phyloP scores from a whole-genome alignment of 1,284 basidiomycete species.

The Puccinia coronata region DNA sequence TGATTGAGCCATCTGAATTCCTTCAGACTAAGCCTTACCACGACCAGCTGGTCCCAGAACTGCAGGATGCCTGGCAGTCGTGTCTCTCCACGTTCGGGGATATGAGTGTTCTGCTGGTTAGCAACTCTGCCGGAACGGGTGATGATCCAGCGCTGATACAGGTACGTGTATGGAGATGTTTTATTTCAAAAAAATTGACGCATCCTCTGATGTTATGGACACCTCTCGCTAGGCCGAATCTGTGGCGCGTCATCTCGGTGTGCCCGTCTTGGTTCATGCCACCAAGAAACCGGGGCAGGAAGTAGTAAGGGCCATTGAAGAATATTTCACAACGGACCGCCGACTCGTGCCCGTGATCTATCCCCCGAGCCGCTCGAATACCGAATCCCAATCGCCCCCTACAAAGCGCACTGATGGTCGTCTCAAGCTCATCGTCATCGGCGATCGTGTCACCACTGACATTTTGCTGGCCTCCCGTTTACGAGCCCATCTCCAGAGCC shows the following conservation, averaged over 20 bases:
- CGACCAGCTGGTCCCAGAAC: conserved; percentile 26
- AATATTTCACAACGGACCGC: conserved; percentile 11
- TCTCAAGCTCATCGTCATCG: conserved; percentile 32
- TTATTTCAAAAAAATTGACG: not conserved
- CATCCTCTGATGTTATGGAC: not conserved
- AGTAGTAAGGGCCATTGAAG: conserved; percentile 15
- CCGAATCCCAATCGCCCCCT: not conserved
- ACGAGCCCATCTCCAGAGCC: not conserved
- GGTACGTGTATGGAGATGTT: not conserved
- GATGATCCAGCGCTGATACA: conserved; percentile 29
- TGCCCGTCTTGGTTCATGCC: conserved; percentile 26
- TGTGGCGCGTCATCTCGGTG: conserved; percentile 25
- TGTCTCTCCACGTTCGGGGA: conserved; percentile 34
- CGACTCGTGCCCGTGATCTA: conserved; percentile 4
- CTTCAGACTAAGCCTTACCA: conserved; percentile 27
- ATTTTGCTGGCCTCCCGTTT: conserved; percentile 34
- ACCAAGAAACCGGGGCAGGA: conserved; percentile 21
- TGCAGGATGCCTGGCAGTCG: conserved; percentile 22
- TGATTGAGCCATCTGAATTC: not conserved
- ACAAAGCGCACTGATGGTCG: not conserved
- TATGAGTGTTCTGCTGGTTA: conserved; percentile 12
- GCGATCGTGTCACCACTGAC: conserved; percentile 38
- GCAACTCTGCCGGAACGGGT: conserved; percentile 35
- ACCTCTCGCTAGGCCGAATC: conserved; percentile 30
- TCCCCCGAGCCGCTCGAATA: not conserved